phyloP scores from a whole-genome alignment of 208 protist species.

The Trypanosomatidae sp. region DNA sequence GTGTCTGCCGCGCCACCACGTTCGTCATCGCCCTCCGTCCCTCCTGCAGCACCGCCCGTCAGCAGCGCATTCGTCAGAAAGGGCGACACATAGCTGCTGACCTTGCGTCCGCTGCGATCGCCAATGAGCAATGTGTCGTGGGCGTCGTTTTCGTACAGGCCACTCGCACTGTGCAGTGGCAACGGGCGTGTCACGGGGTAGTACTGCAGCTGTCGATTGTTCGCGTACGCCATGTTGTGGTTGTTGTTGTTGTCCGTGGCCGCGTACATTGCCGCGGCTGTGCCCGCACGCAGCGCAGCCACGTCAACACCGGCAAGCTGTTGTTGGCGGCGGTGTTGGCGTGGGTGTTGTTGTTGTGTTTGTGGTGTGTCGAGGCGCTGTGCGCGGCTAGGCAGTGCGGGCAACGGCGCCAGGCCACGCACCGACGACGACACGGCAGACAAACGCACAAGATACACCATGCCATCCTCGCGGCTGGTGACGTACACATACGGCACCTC shows the following conservation, averaged over 20 bases:
- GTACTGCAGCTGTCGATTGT: too few species aligned
- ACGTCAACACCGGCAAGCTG: too few species aligned
- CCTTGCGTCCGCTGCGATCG: conserved; percentile 57
- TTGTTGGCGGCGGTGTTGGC: too few species aligned
- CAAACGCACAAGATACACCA: conserved; percentile 69
- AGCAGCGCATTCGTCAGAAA: conserved; percentile 32
- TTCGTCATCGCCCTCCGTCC: too few species aligned
- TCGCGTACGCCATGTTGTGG: conserved; percentile 12
- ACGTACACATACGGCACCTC: conserved; percentile 71
- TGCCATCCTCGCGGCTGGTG: conserved; percentile 80
- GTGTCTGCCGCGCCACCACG: too few species aligned
- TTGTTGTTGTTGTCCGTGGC: conserved; percentile 2
- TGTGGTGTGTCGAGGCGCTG: too few species aligned
- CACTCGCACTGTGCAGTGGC: conserved; percentile 48
- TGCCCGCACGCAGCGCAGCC: too few species aligned
- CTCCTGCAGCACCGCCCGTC: too few species aligned
- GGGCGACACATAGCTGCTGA: conserved; percentile 56
- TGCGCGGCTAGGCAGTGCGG: too few species aligned
- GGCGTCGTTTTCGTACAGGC: conserved; percentile 69
- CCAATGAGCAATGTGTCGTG: conserved; percentile 63
- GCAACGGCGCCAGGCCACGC: too few species aligned
- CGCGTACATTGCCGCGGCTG: not conserved
- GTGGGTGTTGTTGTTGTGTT: too few species aligned
- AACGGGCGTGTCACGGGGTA: conserved; percentile 27
- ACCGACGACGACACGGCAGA: conserved; percentile 6